Evolutionary conservation across 345 rosid genomes (phyloP), one percentile per base, ranked within the genome.

Genomic region (Toxicodendron radicans): DNA sequence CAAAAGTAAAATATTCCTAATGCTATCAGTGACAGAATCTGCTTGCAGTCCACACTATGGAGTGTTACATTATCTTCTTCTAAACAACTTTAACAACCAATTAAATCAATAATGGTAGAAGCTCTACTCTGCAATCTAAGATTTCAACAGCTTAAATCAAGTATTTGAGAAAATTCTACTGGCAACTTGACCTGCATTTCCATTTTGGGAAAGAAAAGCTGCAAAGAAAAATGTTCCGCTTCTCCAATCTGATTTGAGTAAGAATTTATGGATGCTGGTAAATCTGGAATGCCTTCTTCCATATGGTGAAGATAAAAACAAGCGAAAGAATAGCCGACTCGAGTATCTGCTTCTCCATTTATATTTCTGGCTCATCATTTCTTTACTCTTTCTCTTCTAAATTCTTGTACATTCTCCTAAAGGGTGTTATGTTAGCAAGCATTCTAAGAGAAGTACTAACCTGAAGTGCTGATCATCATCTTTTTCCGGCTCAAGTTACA

Each of bases 391-490:
- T 10, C 4, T 27, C 21, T 27, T 1, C 7, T 21, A 51, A 67
- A 64, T 43, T 64, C 16, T 67, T 67, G 58, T 24, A 51, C 7
- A 64, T 41, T 41, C 30, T 18, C 48, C 58, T 18, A 24, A 38
- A 66, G 4, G 45, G 17, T 32, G 14, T 4, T 17, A 10, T 68
- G 16, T 12, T 24, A 48, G 20, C 57, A 67, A 17, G 51, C 7
- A 49, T 12, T 49, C 17, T 49, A 46, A 10, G 13, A 4, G 20
- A 23, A 66, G 43, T 21, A 68, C 56, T 32, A 43, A 64, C 67
- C 75, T 73, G 35, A 46, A 17, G 49, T 10, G 23, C 18, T 62
- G 49, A 38, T 23, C 14, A 45, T 52, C 68, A 69, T 63, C 33
- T 38, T 32, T 23, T 38, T 51, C 54, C 2, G 49, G 5, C 41